A percentile compares a stretch with the other conserved stretches of the same genome.
Conservation (phyloP, 1,284 basidiomycete species). For the Xerocomus amazonicus region DNA sequence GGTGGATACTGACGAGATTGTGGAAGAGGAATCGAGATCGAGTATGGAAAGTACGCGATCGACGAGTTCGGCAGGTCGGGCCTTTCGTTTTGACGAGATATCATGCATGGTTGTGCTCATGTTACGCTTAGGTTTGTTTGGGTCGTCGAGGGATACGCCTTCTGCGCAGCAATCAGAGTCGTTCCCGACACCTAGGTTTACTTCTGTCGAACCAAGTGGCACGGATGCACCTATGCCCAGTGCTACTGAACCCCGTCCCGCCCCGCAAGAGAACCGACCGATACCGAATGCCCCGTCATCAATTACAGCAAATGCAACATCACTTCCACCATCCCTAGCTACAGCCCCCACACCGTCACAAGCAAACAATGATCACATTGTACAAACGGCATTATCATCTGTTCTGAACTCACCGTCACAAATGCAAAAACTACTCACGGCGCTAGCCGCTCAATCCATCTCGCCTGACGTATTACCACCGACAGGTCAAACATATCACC, state of each 20-base stretch:
- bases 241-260: constrained; percentile 7
- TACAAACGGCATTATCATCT: constrained; percentile 59
- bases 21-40: constrained; percentile 35
- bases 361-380: constrained; percentile 41
- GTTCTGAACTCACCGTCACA: constrained; percentile 62
- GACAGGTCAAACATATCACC: constrained; percentile 15
- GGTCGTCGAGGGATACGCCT: constrained; percentile 34
- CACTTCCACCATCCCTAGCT: constrained; percentile 23
- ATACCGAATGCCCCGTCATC: background rate
- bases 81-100: constrained; percentile 1
- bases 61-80: constrained; percentile 16
- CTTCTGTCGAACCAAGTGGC: constrained; percentile 25
- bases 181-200: constrained; percentile 21
- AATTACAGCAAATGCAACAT: constrained; percentile 11
- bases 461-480: constrained; percentile 22
- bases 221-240: constrained; percentile 20
- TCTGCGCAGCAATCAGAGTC: constrained; percentile 29
- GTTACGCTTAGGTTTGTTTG: constrained; percentile 25
- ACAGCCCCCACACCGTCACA: constrained; percentile 10
- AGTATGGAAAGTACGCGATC: constrained; percentile 28
- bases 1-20: constrained; percentile 37
- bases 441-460: constrained; percentile 36
- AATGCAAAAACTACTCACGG: constrained; percentile 67
- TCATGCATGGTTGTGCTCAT: constrained; percentile 8
- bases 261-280: constrained; percentile 7